phyloP scores from a whole-genome alignment of 306 rosid species.

The Cucumis cinereus region DNA sequence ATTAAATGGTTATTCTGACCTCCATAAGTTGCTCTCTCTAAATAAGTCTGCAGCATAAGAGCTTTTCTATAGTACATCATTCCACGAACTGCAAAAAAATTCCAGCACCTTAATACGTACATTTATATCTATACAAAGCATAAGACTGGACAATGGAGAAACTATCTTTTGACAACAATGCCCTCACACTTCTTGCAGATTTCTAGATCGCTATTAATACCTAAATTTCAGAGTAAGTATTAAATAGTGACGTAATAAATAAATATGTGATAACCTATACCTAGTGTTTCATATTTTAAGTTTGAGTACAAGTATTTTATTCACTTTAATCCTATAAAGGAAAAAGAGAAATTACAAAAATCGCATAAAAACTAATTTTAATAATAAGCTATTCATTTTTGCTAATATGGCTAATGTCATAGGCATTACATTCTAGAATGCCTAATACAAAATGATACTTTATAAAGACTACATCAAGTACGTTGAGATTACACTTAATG shows the following conservation, averaged over 20 bases:
- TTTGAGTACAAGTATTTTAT: no score
- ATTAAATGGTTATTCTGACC: constrained; percentile 33
- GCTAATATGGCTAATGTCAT: no score
- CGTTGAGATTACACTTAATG: no score
- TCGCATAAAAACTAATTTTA: not conserved
- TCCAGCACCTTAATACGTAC: not conserved
- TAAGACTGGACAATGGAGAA: no score
- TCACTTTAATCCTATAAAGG: no score
- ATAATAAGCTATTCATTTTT: not conserved
- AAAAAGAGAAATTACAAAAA: not conserved
- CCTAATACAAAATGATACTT: no score
- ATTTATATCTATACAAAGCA: not conserved
- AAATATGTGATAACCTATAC: not conserved
- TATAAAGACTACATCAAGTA: no score
- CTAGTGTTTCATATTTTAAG: not conserved
- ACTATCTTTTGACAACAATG: no score
- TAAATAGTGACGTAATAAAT: not conserved
- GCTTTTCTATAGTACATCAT: constrained; percentile 99
- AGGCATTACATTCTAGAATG: no score
- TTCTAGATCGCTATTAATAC: not conserved
- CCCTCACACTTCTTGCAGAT: no score
- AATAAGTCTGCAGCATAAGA: constrained; percentile 85
- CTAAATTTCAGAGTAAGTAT: not conserved
- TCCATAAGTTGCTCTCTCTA: constrained; percentile 50
- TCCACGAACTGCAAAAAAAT: constrained; percentile 60